These are phyloP conservation scores for Mallotus repandus DNA, from an alignment of 441 rosid species.

Conservation along the genomic window DNA sequence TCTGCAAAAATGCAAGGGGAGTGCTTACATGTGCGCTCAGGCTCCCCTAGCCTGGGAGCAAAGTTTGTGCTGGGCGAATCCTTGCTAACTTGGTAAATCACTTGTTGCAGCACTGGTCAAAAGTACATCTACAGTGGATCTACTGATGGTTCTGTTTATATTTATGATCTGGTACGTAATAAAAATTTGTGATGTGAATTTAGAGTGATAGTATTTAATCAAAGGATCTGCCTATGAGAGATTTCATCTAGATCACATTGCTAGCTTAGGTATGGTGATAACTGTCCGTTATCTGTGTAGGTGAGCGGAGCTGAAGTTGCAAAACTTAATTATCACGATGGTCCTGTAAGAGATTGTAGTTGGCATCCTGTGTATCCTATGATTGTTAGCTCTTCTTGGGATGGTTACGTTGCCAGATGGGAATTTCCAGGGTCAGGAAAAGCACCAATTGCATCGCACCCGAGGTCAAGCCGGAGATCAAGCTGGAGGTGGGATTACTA, in stretches of 20 bases:
- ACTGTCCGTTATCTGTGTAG: slow-evolving; percentile 25
- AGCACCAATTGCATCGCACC: slow-evolving; percentile 20
- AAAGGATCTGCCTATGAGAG: neutral
- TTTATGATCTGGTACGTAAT: slow-evolving; percentile 56
- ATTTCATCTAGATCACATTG: neutral
- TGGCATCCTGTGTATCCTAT: slow-evolving; percentile 83
- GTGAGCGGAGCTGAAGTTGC: slow-evolving; percentile 66
- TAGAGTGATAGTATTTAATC: neutral
- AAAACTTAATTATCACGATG: slow-evolving; percentile 44
- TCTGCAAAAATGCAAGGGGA: too few relatives aligned
- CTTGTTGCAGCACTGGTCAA: slow-evolving; percentile 64
- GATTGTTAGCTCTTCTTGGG: slow-evolving; percentile 86
- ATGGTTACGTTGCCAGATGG: slow-evolving; percentile 67
- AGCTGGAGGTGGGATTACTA: neutral
- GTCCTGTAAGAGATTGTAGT: slow-evolving; percentile 77
- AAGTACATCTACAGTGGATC: slow-evolving; percentile 69
- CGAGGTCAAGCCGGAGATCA: neutral
- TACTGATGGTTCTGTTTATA: slow-evolving; percentile 42
- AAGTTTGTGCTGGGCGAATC: neutral
- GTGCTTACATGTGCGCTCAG: too few relatives aligned
- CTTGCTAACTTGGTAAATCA: slow-evolving; percentile 16
- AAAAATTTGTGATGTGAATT: neutral
- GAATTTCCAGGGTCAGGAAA: slow-evolving; percentile 50
- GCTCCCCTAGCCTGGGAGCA: too few relatives aligned
- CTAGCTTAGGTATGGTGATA: neutral